phyloP scores from a whole-genome alignment of 2,329 filamentous ascomycete genomes.

The Monosporascus cannonballus region DNA sequence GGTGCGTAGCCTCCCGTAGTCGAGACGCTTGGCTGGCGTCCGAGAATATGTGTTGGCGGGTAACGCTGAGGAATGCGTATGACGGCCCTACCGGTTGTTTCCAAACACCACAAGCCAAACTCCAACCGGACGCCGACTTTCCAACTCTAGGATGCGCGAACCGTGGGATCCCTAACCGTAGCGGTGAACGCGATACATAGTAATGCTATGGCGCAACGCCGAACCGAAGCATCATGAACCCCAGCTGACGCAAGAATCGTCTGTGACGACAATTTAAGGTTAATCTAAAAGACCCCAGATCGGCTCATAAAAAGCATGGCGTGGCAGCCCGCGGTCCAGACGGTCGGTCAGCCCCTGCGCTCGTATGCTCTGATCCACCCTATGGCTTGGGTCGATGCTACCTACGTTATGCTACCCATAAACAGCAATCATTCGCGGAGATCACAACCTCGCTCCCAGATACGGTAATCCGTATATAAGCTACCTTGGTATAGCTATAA shows the following conservation, averaged over 20 bases:
- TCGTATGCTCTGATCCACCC: constrained; percentile 11
- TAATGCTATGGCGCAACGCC: too few species aligned
- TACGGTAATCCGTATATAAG: background rate
- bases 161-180: too few species aligned
- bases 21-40: background rate
- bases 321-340: constrained; percentile 6
- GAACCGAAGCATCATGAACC: background rate
- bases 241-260: background rate
- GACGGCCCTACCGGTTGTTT: too few species aligned
- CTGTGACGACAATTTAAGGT: constrained; percentile 26
- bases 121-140: too few species aligned
- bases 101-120: too few species aligned
- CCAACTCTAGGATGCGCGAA: too few species aligned
- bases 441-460: background rate
- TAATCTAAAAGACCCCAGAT: constrained; percentile 26
- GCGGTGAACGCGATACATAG: too few species aligned
- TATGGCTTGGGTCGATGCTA: constrained; percentile 14
- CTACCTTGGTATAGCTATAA: background rate
- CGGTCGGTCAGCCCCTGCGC: constrained; percentile 5
- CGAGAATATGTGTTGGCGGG: too few species aligned
- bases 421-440: background rate
- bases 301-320: constrained; percentile 29
- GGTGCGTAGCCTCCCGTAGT: background rate
- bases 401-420: constrained; percentile 5
- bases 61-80: too few species aligned